Percentiles rank a stretch among this genome's conserved stretches.
Evolutionary conservation across 768 basidiomycete species (phyloP).

Genomic region (Psilocybe cyanescens): DNA sequence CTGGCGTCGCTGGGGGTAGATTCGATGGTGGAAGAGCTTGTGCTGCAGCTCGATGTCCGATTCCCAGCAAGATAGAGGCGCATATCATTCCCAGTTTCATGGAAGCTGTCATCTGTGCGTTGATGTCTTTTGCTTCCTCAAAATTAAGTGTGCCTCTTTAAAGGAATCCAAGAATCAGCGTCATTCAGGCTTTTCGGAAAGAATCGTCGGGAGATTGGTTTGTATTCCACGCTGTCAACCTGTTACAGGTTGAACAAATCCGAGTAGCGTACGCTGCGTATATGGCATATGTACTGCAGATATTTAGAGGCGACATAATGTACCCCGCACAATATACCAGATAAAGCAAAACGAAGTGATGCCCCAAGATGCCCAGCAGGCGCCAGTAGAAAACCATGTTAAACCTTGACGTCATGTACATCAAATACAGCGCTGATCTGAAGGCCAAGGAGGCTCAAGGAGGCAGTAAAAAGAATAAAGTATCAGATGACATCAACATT

Average conservation of each 20-base stretch:
- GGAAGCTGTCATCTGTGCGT: slow-evolving; percentile 6
- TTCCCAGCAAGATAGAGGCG: slow-evolving; percentile 4
- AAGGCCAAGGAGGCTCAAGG: background rate
- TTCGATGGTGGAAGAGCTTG: slow-evolving; percentile 24
- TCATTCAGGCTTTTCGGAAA: background rate
- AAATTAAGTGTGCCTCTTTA: background rate
- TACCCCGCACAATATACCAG: no score
- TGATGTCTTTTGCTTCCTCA: background rate
- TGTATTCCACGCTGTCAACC: slow-evolving; percentile 2
- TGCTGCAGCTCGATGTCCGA: slow-evolving; percentile 7
- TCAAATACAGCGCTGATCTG: background rate
- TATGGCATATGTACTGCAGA: no score
- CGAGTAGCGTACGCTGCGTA: background rate
- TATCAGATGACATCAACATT: background rate
- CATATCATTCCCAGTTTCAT: slow-evolving; percentile 16
- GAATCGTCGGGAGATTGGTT: no score
- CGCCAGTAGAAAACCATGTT: no score
- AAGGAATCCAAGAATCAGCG: background rate
- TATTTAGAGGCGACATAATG: no score
- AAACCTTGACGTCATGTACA: no score
- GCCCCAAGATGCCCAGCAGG: no score
- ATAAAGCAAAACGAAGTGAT: no score
- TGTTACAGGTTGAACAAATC: background rate
- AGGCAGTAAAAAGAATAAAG: background rate
- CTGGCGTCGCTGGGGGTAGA: slow-evolving; percentile 30